Conservation (phyloP, 257 asterid genomes). For the Gentiana dahurica region DNA sequence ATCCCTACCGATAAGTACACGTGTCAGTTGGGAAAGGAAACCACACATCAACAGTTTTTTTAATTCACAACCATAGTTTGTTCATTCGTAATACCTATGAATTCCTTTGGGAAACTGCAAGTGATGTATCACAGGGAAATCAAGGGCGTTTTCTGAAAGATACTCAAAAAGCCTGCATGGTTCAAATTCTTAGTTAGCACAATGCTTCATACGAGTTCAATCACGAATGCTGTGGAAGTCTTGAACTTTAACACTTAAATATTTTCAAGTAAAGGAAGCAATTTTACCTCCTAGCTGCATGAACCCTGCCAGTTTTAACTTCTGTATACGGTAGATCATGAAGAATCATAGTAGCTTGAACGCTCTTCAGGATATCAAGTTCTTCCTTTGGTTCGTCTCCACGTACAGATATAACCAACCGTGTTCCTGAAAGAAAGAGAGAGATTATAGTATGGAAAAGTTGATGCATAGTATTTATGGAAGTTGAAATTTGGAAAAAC, state of each 20-base stretch:
- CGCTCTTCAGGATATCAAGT: constrained; percentile 57
- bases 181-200: constrained; percentile 7
- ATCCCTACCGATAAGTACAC: constrained; percentile 40
- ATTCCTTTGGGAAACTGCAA: constrained; percentile 60
- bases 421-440: constrained; percentile 48
- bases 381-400: constrained; percentile 80
- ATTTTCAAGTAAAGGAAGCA: constrained; percentile 8
- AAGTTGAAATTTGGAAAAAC: constrained; percentile 8
- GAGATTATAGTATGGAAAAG: constrained; percentile 10
- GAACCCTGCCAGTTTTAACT: constrained; percentile 81
- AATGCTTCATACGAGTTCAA: background rate
- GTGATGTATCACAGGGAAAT: constrained; percentile 91
- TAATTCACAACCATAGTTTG: constrained; percentile 6
- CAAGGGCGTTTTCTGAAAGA: constrained; percentile 64
- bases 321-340: constrained; percentile 69
- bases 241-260: too few relatives aligned
- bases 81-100: constrained; percentile 61
- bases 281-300: constrained; percentile 81
- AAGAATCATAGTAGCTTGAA: constrained; percentile 72
- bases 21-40: constrained; percentile 9
- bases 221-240: too few relatives aligned
- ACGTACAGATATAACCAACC: constrained; percentile 62
- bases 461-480: background rate
- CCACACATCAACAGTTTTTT: background rate
- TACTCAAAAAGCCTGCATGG: constrained; percentile 86